Evolutionary conservation across 257 asterid species (phyloP), one percentile per base, ranked within the genome.

Genomic region (Fraxinus quadrangulata): DNA sequence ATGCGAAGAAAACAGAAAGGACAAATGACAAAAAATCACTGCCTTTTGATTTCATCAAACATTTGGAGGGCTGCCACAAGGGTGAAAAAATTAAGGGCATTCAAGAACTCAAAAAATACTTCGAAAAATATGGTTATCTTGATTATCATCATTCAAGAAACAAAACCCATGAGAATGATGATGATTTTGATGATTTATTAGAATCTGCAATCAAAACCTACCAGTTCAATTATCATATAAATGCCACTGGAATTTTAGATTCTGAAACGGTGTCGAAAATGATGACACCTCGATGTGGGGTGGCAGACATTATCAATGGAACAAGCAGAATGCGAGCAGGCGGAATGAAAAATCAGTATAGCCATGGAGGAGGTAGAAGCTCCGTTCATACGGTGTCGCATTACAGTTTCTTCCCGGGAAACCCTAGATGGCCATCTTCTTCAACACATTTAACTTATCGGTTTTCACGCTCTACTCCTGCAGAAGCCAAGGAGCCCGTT

Each of bases 231-330:
- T 85, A 65, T 28, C 82, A 72, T 65, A 37, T 85, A 1, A 67
- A 77, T 0, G 78, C 84, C 31, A 78, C 87, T 0, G 88, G 91
- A 8, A 12, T 11, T 0, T 23, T 85, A 4, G 89, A 87, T 6
- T 54, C 69, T 5, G 19, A 68, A 4, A 85, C 88, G 0, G 34
- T 77, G 11, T 65, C 86, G 0, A 66, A 31, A 26, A 83, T 87
- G 91, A 24, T 49, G 2, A 3, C 40, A 51, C 75, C 87, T 16
- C 80, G 90, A 12, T 88, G 90, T 39, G 85, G 87, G 11, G 82
- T 77, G 17, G 68, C 89, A 0, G 88, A 86, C 56, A 78, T 87
- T 11, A 2, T 75, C 28, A 77, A 86, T 12, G 79, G 82, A n/a
- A 83, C 82, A 1, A 82, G 74, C 39, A 56, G 33, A 33, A 81